Evolutionary conservation across 2,329 filamentous ascomycete species (phyloP).

Genomic region (Aureobasidium melanogenum): DNA sequence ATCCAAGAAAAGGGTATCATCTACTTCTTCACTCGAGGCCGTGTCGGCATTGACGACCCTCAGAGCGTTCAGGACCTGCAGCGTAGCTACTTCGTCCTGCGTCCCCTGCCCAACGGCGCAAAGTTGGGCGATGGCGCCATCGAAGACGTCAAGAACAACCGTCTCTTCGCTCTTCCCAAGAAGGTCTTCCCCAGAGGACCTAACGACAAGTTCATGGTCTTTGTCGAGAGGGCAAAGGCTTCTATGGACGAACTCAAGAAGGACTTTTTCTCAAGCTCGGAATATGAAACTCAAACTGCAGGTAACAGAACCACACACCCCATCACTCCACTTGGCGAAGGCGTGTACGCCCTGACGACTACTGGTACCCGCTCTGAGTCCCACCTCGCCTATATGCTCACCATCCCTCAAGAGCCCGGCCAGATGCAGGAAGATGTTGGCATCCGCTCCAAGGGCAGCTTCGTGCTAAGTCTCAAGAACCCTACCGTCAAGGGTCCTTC

Average conservation of each 20-base stretch:
- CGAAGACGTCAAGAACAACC: slow-evolving; percentile 51
- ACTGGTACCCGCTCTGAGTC: slow-evolving; percentile 50
- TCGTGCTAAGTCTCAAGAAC: slow-evolving; percentile 72
- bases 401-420: slow-evolving; percentile 59
- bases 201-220: slow-evolving; percentile 65
- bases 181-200: slow-evolving; percentile 66
- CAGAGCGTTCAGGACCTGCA: slow-evolving; percentile 62
- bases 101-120: slow-evolving; percentile 62
- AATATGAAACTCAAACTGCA: slow-evolving; percentile 68
- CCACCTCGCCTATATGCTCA: slow-evolving; percentile 73
- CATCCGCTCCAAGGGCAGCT: slow-evolving; percentile 61
- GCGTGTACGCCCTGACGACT: slow-evolving; percentile 71
- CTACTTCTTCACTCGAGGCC: slow-evolving; percentile 80
- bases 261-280: slow-evolving; percentile 55
- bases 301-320: slow-evolving; percentile 61
- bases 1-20: slow-evolving; percentile 82
- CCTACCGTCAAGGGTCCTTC: slow-evolving; percentile 60
- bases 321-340: slow-evolving; percentile 70
- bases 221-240: slow-evolving; percentile 66
- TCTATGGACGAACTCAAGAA: slow-evolving; percentile 63
- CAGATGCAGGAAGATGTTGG: slow-evolving; percentile 70
- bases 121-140: slow-evolving; percentile 53
- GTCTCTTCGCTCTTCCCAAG: slow-evolving; percentile 73
- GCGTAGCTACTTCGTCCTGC: slow-evolving; percentile 70
- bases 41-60: slow-evolving; percentile 64